Percentiles rank a stretch among this genome's conserved stretches.
Conservation (phyloP, 1,284 basidiomycete genomes). For the Kalmanozyma brasiliensis region DNA sequence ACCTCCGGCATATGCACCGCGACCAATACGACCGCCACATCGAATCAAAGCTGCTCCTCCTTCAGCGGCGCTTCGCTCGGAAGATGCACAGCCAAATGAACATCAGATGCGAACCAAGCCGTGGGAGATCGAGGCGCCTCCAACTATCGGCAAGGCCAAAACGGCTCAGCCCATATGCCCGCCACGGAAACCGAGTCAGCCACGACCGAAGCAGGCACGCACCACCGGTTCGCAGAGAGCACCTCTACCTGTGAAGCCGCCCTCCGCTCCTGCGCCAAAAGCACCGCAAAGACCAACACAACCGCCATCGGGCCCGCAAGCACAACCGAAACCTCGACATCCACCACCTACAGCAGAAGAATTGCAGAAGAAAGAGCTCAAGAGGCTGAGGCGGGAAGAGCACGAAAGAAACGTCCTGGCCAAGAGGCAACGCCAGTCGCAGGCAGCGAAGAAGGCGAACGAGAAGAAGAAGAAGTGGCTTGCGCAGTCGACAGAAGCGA, state of each 20-base stretch:
- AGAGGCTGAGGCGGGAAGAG: too few species aligned
- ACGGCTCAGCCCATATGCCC: background rate
- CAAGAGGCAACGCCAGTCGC: too few species aligned
- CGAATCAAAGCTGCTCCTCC: constrained; percentile 27
- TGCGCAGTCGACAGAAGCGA: background rate
- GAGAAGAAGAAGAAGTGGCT: background rate
- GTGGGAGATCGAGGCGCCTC: constrained; percentile 43
- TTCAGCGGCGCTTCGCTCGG: constrained; percentile 24
- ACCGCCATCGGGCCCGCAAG: background rate
- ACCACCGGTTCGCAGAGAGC: background rate
- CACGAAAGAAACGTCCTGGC: too few species aligned
- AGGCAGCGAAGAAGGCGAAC: constrained; percentile 5
- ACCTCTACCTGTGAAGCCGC: background rate
- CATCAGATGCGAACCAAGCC: constrained; percentile 19
- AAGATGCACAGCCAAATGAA: constrained; percentile 49
- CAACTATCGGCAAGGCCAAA: constrained; percentile 20
- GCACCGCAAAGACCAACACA: background rate
- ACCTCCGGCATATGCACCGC: constrained; percentile 1
- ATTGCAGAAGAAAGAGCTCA: too few species aligned
- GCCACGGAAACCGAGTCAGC: background rate
- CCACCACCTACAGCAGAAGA: background rate
- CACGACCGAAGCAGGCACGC: background rate
- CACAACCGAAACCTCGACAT: background rate
- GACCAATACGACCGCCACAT: constrained; percentile 11
- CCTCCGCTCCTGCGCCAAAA: too few species aligned